A percentile compares a stretch with the other conserved stretches of the same genome.
Conservation (phyloP, 129 eudicot species). For the Apium graveolens region DNA sequence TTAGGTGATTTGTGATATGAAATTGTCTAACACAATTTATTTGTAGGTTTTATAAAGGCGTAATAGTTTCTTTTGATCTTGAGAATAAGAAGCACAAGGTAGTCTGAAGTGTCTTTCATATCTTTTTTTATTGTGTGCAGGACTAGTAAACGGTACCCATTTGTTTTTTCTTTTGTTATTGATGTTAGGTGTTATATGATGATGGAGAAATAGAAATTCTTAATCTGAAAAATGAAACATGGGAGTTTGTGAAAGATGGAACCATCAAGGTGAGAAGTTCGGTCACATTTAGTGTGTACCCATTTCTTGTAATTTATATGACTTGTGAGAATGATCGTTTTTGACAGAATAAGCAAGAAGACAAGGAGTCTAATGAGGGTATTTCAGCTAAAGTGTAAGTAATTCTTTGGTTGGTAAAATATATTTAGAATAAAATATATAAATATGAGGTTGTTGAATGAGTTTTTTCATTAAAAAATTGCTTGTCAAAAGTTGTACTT, state of each 20-base stretch:
- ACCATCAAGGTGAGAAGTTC: background rate
- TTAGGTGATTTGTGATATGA: background rate
- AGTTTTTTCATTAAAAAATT: background rate
- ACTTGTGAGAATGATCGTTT: background rate
- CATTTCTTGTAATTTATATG: background rate
- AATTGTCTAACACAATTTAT: background rate
- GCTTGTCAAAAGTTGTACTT: background rate
- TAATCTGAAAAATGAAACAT: background rate
- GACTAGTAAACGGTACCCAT: background rate
- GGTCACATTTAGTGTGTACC: background rate
- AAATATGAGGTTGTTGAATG: background rate
- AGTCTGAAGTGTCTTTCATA: background rate
- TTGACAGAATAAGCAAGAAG: constrained; percentile 1
- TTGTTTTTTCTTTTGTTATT: background rate
- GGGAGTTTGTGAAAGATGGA: background rate
- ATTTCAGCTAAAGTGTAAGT: background rate
- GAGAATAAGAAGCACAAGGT: background rate
- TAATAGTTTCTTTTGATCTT: background rate
- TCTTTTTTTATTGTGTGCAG: background rate
- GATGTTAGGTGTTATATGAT: background rate
- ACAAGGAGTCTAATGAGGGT: background rate
- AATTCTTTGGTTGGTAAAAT: background rate
- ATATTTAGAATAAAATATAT: background rate
- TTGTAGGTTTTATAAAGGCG: background rate
- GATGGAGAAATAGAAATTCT: background rate